A percentile compares a stretch with the other conserved stretches of the same genome.
Conservation (phyloP, 2,329 filamentous ascomycete species). For the Akanthomyces lecanii region DNA sequence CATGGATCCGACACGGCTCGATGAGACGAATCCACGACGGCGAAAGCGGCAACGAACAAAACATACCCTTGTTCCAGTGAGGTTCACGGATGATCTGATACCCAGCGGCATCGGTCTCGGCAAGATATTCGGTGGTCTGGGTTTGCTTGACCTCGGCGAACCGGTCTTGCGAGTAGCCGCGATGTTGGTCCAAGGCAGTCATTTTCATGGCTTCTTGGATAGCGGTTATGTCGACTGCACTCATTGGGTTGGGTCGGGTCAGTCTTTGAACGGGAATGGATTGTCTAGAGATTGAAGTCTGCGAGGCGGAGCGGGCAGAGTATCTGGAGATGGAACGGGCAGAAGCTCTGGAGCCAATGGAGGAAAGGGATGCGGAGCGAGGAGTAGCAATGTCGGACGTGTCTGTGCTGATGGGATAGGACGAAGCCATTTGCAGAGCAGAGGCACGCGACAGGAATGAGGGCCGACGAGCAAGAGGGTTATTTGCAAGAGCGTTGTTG, state of each 20-base stretch:
- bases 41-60: conserved; percentile 2
- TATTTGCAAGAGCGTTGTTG: conserved; percentile 9
- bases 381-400: conserved; percentile 52
- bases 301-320: conserved; percentile 46
- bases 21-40: background rate
- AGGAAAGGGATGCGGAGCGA: conserved; percentile 48
- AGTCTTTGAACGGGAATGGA: conserved; percentile 47
- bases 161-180: conserved; percentile 55
- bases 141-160: conserved; percentile 54
- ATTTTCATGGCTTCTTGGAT: conserved; percentile 59
- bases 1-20: background rate
- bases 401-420: conserved; percentile 38
- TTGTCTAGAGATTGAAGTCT: conserved; percentile 47
- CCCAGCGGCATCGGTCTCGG: conserved; percentile 49
- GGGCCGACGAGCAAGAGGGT: conserved; percentile 20
- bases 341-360: conserved; percentile 43
- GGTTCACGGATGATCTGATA: conserved; percentile 60
- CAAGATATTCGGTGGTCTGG: conserved; percentile 49
- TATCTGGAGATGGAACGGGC: conserved; percentile 41
- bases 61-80: conserved; percentile 61
- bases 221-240: conserved; percentile 51
- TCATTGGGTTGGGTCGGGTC: conserved; percentile 52
- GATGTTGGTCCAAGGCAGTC: conserved; percentile 55
- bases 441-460: conserved; percentile 12
- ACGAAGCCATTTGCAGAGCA: conserved; percentile 20